phyloP scores from a whole-genome alignment of 352 stramenopile genomes.

The Globisporangium camurandrum region DNA sequence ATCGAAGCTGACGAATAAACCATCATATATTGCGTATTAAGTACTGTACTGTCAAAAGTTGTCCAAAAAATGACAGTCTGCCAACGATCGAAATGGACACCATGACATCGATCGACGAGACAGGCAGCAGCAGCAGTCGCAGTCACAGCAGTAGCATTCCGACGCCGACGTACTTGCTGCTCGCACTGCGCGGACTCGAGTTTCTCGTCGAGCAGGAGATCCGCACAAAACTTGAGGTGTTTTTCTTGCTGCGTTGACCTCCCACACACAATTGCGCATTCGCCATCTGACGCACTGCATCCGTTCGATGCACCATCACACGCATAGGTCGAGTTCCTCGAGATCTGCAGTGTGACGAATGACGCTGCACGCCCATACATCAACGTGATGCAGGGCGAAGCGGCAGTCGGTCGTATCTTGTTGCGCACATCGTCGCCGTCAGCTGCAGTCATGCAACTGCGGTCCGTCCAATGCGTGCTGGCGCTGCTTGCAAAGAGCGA shows the following conservation, averaged over 20 bases:
- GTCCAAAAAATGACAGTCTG: background rate
- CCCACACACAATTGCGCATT: background rate
- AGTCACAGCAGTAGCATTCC: background rate
- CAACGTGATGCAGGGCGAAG: conserved; percentile 68
- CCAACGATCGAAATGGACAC: background rate
- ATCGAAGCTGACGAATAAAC: too few relatives aligned
- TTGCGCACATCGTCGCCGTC: conserved; percentile 46
- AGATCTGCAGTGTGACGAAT: conserved; percentile 60
- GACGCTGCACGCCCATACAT: conserved; percentile 41
- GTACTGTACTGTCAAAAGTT: background rate
- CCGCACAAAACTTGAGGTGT: conserved; percentile 48
- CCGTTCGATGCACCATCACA: conserved; percentile 4
- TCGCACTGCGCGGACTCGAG: conserved; percentile 72
- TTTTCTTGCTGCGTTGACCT: background rate
- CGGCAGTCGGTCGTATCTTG: conserved; percentile 58
- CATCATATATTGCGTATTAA: background rate
- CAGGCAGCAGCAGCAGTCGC: background rate
- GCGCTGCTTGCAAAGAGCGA: conserved; percentile 51
- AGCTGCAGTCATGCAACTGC: conserved; percentile 38
- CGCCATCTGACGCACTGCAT: background rate
- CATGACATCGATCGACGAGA: background rate
- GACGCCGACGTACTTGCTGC: conserved; percentile 53
- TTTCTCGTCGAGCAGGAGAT: conserved; percentile 63
- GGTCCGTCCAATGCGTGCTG: conserved; percentile 50
- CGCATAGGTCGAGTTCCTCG: conserved; percentile 41